These are phyloP conservation scores for Clitoria ternatea DNA, from an alignment of 306 rosid genomes.

Conservation along the genomic window DNA sequence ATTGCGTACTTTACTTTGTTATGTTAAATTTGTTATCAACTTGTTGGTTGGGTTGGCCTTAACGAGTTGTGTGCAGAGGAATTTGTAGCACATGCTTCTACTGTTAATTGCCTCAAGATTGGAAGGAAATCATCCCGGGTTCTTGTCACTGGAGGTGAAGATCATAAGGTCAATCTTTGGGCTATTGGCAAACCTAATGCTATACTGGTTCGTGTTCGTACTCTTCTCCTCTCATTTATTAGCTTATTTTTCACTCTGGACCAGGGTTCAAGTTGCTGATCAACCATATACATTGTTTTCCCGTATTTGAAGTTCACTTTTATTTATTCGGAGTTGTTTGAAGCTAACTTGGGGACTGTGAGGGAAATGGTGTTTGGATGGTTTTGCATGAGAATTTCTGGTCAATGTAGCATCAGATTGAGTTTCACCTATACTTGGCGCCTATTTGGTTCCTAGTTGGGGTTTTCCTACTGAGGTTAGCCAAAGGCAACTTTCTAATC, in stretches of 20 bases:
- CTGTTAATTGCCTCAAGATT: conserved; percentile 96
- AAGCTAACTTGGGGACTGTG: conserved; percentile 1
- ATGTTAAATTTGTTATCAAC: conserved; percentile 1
- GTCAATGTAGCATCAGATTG: not conserved
- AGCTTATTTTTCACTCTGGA: not conserved
- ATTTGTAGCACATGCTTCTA: conserved; percentile 94
- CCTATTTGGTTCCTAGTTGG: no score
- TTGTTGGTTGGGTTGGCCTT: conserved; percentile 49
- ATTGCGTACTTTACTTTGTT: not conserved
- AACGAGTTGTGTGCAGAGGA: conserved; percentile 71
- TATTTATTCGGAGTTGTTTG: not conserved
- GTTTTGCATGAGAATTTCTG: not conserved
- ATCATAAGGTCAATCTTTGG: conserved; percentile 99
- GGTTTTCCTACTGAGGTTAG: no score
- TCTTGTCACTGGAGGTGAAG: conserved; percentile 99
- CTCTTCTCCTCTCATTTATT: not conserved
- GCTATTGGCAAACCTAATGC: conserved; percentile 99
- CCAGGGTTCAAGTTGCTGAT: not conserved
- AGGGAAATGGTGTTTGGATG: not conserved
- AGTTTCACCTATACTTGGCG: not conserved
- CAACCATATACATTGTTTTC: not conserved
- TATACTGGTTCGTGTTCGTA: conserved; percentile 78
- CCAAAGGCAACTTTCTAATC: no score
- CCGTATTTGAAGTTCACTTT: not conserved
- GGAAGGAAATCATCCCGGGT: conserved; percentile 91